phyloP scores from a whole-genome alignment of 1,284 basidiomycete genomes.

The Ustilago shanxiensis region DNA sequence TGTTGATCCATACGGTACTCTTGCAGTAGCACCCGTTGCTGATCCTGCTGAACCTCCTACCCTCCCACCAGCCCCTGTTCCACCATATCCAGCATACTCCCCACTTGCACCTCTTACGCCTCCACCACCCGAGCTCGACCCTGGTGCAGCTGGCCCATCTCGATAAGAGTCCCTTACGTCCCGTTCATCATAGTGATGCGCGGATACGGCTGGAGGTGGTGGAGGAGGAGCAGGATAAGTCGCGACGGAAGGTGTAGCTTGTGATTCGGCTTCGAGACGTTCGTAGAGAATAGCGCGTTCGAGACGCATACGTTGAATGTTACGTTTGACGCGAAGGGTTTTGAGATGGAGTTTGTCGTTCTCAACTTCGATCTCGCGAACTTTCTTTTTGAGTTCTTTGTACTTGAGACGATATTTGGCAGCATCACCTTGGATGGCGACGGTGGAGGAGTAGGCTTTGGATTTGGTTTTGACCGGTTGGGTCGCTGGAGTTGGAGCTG shows the following conservation, averaged over 20 bases:
- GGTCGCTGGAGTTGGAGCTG: constrained; percentile 41
- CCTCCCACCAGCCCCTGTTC: background rate
- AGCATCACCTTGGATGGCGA: constrained; percentile 76
- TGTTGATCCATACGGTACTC: constrained; percentile 17
- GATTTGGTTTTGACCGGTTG: constrained; percentile 64
- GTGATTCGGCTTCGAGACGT: constrained; percentile 56
- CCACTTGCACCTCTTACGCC: background rate
- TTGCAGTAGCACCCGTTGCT: constrained; percentile 1
- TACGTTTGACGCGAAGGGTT: constrained; percentile 83
- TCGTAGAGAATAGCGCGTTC: constrained; percentile 77
- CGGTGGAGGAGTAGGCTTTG: constrained; percentile 65
- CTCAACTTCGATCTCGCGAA: constrained; percentile 88
- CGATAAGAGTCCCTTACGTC: constrained; percentile 8
- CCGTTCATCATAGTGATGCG: constrained; percentile 29
- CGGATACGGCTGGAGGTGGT: background rate
- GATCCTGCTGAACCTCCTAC: background rate
- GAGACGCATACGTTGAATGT: constrained; percentile 87
- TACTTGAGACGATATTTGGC: constrained; percentile 89
- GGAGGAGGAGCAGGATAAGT: constrained; percentile 24
- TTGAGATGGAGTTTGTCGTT: constrained; percentile 88
- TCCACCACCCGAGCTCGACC: background rate
- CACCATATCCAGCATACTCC: constrained; percentile 4
- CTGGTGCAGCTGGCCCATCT: background rate
- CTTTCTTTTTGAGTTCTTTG: constrained; percentile 88
- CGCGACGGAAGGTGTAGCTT: constrained; percentile 25